Base-by-base conservation (phyloP, 2,329 filamentous ascomycete species). In the Mollisiaceae sp. region DNA sequence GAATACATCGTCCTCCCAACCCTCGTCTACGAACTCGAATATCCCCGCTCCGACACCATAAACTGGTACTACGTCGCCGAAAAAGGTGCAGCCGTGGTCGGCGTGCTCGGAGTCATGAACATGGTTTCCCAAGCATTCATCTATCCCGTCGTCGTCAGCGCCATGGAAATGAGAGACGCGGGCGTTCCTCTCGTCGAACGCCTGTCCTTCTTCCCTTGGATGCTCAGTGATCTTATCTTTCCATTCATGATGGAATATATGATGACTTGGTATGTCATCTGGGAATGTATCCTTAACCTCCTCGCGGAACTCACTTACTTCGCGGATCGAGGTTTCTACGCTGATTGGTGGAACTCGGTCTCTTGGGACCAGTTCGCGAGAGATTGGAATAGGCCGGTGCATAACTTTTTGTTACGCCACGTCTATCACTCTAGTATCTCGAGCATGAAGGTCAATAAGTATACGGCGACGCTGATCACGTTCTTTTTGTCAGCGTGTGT, bases 361-460 rank as follows among this genome's bases (percentile, higher is more conserved):
- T 86, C 85, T 0, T 92, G 89, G 86, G 90, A 93, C 72, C 89
- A 93, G 74, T 94, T 91, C 72, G 91, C 91, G 4, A 83, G 91
- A 45, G 90, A 93, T 75, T 94, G 91, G 91, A 94, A 94, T 75
- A 80, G 87, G n/a, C 91, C 91, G 0, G 66, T 66, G 2, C 65
- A 66, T 39, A 88, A 90, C 72, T 94, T 94, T 76, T 80, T 94
- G 35, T 82, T 93, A 2, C 83, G 91, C 15, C 91, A 94, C 73
- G 91, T 94, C 65, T 94, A 94, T 74, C 90, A 94, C 78, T 88
- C 85, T 55, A 90, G 87, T 55, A 93, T 94, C 73, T 91, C 88
- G 1, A 86, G 89, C 11, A 85, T 93, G 76, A 87, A 88, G 66
- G 82, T 93, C 60, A 87, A 87, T 71, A 89, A 89, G 74, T 83